Evolutionary conservation across 2,329 filamentous ascomycete genomes (phyloP).

Genomic region (Ophiostoma ips): DNA sequence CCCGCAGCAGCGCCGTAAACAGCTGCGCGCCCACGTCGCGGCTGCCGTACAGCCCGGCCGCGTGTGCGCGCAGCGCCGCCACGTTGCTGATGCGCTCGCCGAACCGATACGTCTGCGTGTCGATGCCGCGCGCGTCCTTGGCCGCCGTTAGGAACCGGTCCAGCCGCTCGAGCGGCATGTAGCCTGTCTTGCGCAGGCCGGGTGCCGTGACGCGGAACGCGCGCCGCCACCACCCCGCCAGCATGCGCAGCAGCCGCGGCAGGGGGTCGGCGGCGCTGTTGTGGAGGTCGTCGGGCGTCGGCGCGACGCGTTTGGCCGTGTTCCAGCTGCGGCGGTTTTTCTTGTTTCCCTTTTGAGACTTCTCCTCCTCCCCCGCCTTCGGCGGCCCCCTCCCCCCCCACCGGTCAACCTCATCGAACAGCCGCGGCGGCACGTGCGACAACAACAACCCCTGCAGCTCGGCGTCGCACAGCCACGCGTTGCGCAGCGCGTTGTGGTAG

Average conservation of each 20-base stretch:
- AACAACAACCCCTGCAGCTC: conserved; percentile 64
- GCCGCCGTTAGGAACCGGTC: conserved; percentile 57
- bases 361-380: not conserved
- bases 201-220: conserved; percentile 65
- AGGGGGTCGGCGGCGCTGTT: conserved; percentile 74
- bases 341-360: not conserved
- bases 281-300: conserved; percentile 61
- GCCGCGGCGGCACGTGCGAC: conserved; percentile 51
- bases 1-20: conserved; percentile 73
- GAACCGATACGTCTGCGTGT: conserved; percentile 36
- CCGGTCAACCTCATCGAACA: conserved; percentile 59
- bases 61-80: conserved; percentile 53
- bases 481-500: conserved; percentile 78
- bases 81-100: conserved; percentile 62
- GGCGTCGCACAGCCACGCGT: conserved; percentile 68
- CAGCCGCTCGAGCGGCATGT: conserved; percentile 62
- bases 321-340: conserved; percentile 17
- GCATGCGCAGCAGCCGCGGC: conserved; percentile 56
- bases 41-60: conserved; percentile 61
- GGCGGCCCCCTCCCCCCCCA: conserved; percentile 54
- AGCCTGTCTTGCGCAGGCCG: conserved; percentile 77
- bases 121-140: conserved; percentile 30
- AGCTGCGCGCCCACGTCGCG: conserved; percentile 79
- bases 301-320: conserved; percentile 45
- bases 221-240: conserved; percentile 83